Base-by-base conservation (phyloP, 2,329 filamentous ascomycete genomes). In the Arthrobotrys sphaeroides region DNA sequence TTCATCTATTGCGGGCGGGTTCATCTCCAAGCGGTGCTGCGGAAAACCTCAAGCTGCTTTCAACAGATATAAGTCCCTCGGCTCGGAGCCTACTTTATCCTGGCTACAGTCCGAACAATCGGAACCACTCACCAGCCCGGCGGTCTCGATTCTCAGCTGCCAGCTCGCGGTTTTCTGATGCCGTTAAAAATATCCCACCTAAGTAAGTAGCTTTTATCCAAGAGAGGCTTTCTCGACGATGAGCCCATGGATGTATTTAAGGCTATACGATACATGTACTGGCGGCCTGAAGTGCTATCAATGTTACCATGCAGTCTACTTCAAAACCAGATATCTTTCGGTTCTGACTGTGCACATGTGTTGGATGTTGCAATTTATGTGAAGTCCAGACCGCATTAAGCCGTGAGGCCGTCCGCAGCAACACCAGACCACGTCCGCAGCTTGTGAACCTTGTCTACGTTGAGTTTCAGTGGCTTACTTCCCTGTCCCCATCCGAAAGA, bases 51-150 rank as follows among this genome's bases (percentile, higher is more conserved):
- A 70, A 70, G 28, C 24, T 62, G 22, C 66, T 70, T 4, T 70
- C 55, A 9, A 70, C 55, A 3, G 66, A 70, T 55, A 9, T 43
- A n/a, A 70, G 66, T 45, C 66, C 66, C 26, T 43, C 45, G 4
- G 43, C 10, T 55, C 43, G 36, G 6, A 61, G 16, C 22, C 36
- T 70, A 3, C 45, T 38, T 16, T 7, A 61, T 1, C 36, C 51
- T 24, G 12, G 51, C 9, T 49, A 31, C 7, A 59, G 49, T 20
- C 38, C 64, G 16, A 26, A 38, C 38, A 1, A n/a, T 20, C 6
- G 31, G 16, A 51, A 47, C 10, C 18, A 51, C 2, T 49, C 45
- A 7, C 20, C 31, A n/a, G 42, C 28, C 10, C 42, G 64, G 28
- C 22, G 49, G 16, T 70, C 66, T 13, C 31, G 33, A 45, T 70